Evolutionary conservation across 306 rosid genomes (phyloP).

Genomic region (Dicorynia guianensis): DNA sequence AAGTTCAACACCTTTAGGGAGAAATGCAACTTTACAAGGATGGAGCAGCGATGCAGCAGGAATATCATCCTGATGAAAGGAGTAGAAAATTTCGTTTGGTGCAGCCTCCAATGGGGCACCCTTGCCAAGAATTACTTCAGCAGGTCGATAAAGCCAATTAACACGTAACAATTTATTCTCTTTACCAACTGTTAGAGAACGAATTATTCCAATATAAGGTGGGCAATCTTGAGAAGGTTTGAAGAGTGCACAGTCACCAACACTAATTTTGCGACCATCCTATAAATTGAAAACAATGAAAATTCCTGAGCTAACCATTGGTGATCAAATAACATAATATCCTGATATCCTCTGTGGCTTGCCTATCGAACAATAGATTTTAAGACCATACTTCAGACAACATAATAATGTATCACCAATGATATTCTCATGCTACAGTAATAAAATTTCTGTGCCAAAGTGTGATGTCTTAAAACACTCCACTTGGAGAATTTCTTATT

Average conservation of each 20-base stretch:
- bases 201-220: constrained; percentile 81
- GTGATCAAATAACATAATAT: constrained; percentile 5
- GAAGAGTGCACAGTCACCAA: constrained; percentile 91
- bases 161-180: constrained; percentile 67
- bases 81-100: constrained; percentile 87
- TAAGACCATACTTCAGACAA: not conserved
- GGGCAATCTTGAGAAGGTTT: constrained; percentile 70
- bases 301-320: not conserved
- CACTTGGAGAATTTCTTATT: no score
- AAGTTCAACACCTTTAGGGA: constrained; percentile 75
- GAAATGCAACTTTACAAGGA: constrained; percentile 94
- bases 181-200: constrained; percentile 54
- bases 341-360: not conserved
- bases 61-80: constrained; percentile 90
- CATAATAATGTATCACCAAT: not conserved
- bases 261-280: constrained; percentile 77
- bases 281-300: constrained; percentile 27
- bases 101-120: constrained; percentile 69
- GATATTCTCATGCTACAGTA: not conserved
- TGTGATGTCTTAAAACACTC: no score
- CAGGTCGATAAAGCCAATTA: constrained; percentile 84
- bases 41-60: constrained; percentile 80
- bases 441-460: no score
- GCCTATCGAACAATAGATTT: not conserved
- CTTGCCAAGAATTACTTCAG: constrained; percentile 74